Base-by-base conservation (phyloP, 176 grass and related monocot species). In the Avena eriantha region DNA sequence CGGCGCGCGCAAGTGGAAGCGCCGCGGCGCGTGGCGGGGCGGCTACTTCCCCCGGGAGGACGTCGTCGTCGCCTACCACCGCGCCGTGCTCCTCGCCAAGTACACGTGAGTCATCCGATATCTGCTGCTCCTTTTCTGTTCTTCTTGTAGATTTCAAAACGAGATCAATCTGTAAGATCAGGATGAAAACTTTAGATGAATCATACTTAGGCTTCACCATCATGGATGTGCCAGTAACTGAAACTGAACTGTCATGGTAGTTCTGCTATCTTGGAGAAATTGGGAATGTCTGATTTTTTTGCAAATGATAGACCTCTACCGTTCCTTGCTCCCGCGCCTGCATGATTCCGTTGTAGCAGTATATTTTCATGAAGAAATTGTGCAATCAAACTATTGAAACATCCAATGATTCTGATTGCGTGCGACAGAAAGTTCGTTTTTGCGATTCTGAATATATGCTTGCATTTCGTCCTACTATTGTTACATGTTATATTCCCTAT, bases 11-110 rank as follows among this genome's bases (percentile, higher is more conserved):
- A 91, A 95, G 86, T 98, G 96, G 96, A 98, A 98, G 93, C 78
- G 91, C 17, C 93, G 94, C 70, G 54, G 97, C 34, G 94, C 97
- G 41, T 98, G 97, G 97, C 90, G 88, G 23, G 97, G 94, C 26
- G 97, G 94, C 0, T 94, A 94, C 83, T 98, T 98, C 54, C 97
- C 97, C 10, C 87, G 55, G 68, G 90, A 91, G 19, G 89, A 96
- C 73, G 90, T 94, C 35, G 47, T 88, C 70, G 90, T 99, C 17
- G 97, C 85, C 4, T 99, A 99, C 83, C 94, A 96, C 77, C 97
- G 97, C 31, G 92, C 97, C 2, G 97, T 96, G 79, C 90, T 99
- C 43, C 94, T 99, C 76, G 90, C 94, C 26, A 96, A 94, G 3
- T 90, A 94, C 54, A 93, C 97, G 97, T 96, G 79, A 92, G 91